These are phyloP conservation scores for Phialemoniopsis sp. DNA, from an alignment of 2,329 filamentous ascomycete species.

Conservation along the genomic window DNA sequence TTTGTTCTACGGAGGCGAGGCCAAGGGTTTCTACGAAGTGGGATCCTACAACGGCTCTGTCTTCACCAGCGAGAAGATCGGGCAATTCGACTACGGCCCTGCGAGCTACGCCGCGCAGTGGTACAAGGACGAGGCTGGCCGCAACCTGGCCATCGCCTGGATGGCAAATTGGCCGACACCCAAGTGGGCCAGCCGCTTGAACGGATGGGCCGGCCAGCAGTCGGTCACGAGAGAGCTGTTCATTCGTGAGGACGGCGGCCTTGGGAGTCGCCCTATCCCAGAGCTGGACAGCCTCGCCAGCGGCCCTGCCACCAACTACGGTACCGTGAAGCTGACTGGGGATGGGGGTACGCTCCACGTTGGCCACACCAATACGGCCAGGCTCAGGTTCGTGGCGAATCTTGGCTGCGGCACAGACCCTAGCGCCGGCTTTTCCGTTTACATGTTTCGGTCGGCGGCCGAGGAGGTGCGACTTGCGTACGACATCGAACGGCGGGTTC, in stretches of 20 bases:
- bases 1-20: conserved; percentile 17
- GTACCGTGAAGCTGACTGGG: no score
- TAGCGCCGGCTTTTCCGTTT: conserved; percentile 16
- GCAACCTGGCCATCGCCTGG: conserved; percentile 18
- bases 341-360: no score
- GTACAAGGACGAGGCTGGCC: conserved; percentile 21
- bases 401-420: no score
- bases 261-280: no score
- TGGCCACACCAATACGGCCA: no score
- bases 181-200: conserved; percentile 19
- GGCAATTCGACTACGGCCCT: conserved; percentile 17
- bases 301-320: no score
- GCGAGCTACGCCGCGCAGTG: conserved; percentile 22
- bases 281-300: no score
- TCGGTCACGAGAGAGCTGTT: conserved; percentile 20
- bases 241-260: no score
- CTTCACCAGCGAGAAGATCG: conserved; percentile 17
- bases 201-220: conserved; percentile 21
- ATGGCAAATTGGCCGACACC: conserved; percentile 18
- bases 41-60: conserved; percentile 15
- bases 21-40: conserved; percentile 14
- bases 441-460: conserved; percentile 15
- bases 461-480: conserved; percentile 18
- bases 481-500: conserved; percentile 9
- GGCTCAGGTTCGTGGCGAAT: no score